phyloP scores from a whole-genome alignment of 2,329 filamentous ascomycete species.

The Coniella vitis region DNA sequence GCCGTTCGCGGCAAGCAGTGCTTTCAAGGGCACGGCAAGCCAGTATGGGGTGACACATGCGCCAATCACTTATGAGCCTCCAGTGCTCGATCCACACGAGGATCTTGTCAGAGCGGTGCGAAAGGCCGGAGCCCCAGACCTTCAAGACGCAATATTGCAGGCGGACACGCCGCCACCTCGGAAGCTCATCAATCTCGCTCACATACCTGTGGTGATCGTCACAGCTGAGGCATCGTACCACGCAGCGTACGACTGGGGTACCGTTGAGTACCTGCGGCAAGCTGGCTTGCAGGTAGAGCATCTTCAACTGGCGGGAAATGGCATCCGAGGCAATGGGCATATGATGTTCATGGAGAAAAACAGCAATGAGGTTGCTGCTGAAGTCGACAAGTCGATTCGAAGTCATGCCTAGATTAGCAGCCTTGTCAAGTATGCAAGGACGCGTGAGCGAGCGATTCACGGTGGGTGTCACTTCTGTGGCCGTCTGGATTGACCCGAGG shows the following conservation, averaged over 20 bases:
- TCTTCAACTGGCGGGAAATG: constrained; percentile 30
- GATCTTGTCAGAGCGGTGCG: neutral
- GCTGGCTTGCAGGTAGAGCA: constrained; percentile 30
- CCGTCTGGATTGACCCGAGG: too few species aligned
- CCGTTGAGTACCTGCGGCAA: constrained; percentile 34
- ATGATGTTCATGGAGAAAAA: constrained; percentile 45
- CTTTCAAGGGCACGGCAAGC: neutral
- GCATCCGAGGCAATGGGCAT: constrained; percentile 39
- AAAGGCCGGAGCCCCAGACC: neutral
- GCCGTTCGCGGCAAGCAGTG: constrained; percentile 29
- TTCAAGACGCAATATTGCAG: constrained; percentile 25
- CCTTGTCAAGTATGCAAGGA: too few species aligned
- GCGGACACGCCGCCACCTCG: constrained; percentile 27
- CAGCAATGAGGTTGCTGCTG: constrained; percentile 29
- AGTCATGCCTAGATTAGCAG: too few species aligned
- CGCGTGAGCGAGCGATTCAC: too few species aligned
- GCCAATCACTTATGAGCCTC: neutral
- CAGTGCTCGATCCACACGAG: neutral
- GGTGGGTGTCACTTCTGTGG: too few species aligned
- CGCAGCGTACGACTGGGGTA: constrained; percentile 38
- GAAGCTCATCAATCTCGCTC: constrained; percentile 28
- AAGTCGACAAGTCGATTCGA: neutral
- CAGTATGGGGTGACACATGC: neutral
- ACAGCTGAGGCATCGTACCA: constrained; percentile 39
- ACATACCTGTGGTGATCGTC: constrained; percentile 31